Conservation (phyloP, 78 protist genomes). For the Planoprotostelium fungivorum region DNA sequence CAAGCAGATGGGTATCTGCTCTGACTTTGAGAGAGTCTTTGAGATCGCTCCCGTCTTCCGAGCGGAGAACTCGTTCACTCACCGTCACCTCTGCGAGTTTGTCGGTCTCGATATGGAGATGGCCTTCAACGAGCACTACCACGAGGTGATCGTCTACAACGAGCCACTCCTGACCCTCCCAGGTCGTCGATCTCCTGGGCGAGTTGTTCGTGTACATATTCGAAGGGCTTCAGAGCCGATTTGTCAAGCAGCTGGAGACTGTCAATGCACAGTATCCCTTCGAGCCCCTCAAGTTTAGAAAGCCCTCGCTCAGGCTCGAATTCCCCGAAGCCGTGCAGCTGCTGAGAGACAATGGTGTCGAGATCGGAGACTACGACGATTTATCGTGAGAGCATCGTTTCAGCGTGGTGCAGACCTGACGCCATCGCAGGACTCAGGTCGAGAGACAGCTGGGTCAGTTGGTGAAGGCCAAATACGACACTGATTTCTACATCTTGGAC, state of each 20-base stretch:
- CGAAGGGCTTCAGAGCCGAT: conserved; percentile 58
- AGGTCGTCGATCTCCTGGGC: conserved; percentile 83
- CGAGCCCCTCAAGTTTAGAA: conserved; percentile 60
- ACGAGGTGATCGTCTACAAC: conserved; percentile 64
- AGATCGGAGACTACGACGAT: conserved; percentile 69
- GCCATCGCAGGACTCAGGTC: conserved; percentile 39
- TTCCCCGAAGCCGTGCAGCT: conserved; percentile 75
- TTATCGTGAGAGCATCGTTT: conserved; percentile 8
- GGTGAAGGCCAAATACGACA: conserved; percentile 84
- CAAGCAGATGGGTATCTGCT: conserved; percentile 97
- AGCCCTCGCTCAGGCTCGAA: conserved; percentile 72
- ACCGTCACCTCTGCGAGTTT: conserved; percentile 98
- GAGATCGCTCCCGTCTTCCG: conserved; percentile 98
- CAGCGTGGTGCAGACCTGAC: background rate
- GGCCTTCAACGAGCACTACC: conserved; percentile 90
- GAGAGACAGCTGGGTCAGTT: conserved; percentile 91
- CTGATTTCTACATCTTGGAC: conserved; percentile 96
- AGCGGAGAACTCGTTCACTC: conserved; percentile 96
- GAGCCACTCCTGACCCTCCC: background rate
- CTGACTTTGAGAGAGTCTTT: conserved; percentile 95
- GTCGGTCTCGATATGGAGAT: conserved; percentile 98
- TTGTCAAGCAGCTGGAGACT: conserved; percentile 56
- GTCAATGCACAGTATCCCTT: conserved; percentile 74
- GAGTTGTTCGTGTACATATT: conserved; percentile 79
- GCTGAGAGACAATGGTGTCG: conserved; percentile 62